phyloP scores from a whole-genome alignment of 208 protist genomes.

The Crithidia fasciculata region DNA sequence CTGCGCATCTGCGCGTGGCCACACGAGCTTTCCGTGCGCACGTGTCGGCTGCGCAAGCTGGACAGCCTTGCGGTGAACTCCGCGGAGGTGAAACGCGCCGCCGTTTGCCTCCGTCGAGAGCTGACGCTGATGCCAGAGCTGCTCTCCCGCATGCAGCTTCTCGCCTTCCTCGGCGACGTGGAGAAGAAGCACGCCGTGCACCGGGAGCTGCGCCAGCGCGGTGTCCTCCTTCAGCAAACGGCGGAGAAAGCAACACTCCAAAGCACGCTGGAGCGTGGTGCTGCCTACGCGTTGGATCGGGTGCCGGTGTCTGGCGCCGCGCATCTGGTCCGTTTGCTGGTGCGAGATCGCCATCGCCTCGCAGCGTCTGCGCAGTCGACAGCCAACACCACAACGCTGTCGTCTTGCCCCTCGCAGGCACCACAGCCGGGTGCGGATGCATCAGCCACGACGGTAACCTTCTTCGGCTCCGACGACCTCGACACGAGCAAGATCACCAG shows the following conservation, averaged over 20 bases:
- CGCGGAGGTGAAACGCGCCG: slow-evolving; percentile 48
- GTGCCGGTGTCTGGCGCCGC: slow-evolving; percentile 47
- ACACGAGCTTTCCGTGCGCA: slow-evolving; percentile 41
- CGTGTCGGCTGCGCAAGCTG: slow-evolving; percentile 77
- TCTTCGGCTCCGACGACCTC: slow-evolving; percentile 18
- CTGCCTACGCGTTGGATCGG: slow-evolving; percentile 37
- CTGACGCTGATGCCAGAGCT: slow-evolving; percentile 65
- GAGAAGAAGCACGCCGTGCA: slow-evolving; percentile 56
- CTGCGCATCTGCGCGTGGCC: slow-evolving; percentile 83
- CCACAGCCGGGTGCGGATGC: not conserved
- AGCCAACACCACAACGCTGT: too few species aligned
- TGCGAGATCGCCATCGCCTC: slow-evolving; percentile 42
- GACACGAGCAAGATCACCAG: slow-evolving; percentile 20
- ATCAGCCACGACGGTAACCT: slow-evolving; percentile 20
- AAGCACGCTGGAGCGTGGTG: slow-evolving; percentile 50
- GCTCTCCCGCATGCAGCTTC: slow-evolving; percentile 61
- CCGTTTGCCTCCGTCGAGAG: slow-evolving; percentile 67
- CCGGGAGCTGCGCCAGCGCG: slow-evolving; percentile 58
- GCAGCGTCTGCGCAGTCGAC: not conserved
- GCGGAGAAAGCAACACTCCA: slow-evolving; percentile 26
- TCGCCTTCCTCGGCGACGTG: slow-evolving; percentile 57
- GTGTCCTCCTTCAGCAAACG: slow-evolving; percentile 47
- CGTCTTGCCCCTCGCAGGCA: not conserved
- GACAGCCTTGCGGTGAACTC: slow-evolving; percentile 52
- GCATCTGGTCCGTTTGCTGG: slow-evolving; percentile 56